Conservation (phyloP, 2,329 filamentous ascomycete species). For the Pyrenophora graminea region DNA sequence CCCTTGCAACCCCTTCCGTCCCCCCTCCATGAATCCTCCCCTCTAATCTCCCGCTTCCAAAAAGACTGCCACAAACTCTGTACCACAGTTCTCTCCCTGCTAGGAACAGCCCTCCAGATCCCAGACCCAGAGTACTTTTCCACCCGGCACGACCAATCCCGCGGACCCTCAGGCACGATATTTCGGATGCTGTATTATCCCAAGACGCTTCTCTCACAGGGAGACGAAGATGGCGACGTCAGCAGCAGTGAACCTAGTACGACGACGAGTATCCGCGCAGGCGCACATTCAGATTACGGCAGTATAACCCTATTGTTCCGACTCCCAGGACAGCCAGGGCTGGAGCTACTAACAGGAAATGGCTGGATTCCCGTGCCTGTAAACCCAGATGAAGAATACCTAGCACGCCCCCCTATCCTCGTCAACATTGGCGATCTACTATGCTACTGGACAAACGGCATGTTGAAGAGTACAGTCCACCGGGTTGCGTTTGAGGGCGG, state of each 20-base stretch:
- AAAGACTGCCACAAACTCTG: constrained; percentile 73
- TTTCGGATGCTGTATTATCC: constrained; percentile 60
- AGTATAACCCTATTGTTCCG: constrained; percentile 77
- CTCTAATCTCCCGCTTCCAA: constrained; percentile 69
- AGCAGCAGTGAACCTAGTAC: background rate
- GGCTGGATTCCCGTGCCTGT: constrained; percentile 53
- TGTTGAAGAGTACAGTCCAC: constrained; percentile 87
- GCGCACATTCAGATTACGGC: constrained; percentile 88
- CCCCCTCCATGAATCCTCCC: constrained; percentile 63
- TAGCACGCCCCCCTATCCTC: constrained; percentile 52
- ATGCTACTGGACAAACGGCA: constrained; percentile 87
- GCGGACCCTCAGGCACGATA: constrained; percentile 57
- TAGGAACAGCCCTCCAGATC: constrained; percentile 74
- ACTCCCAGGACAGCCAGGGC: constrained; percentile 77
- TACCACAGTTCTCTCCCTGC: constrained; percentile 71
- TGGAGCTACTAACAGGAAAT: constrained; percentile 74
- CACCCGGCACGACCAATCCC: constrained; percentile 60
- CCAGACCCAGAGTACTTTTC: constrained; percentile 60
- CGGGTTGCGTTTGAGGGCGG: constrained; percentile 71
- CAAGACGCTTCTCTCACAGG: constrained; percentile 18
- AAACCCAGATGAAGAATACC: constrained; percentile 61
- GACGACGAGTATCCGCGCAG: constrained; percentile 73
- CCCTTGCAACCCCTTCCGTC: constrained; percentile 71
- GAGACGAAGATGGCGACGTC: constrained; percentile 24
- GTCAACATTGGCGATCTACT: constrained; percentile 75